Evolutionary conservation across 2,329 filamentous ascomycete species (phyloP), one percentile per base, ranked within the genome.

Genomic region (Aspergillus fructus): DNA sequence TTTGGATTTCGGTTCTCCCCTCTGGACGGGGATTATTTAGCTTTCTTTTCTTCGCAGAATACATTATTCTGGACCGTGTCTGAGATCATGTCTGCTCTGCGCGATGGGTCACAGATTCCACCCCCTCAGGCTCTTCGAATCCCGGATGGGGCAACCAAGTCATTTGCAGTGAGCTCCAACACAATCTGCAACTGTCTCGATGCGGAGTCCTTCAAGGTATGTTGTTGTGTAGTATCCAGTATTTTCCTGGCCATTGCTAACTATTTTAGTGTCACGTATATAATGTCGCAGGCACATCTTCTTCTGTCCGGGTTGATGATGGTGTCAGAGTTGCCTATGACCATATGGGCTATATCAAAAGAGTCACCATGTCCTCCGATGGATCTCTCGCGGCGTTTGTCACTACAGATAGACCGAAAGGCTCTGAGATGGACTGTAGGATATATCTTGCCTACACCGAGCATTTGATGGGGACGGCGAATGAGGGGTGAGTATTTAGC

Each of bases 391-490:
- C 53, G 5, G 61, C 61, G 2, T 63, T 63, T 39, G 21, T 53
- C 8, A 43, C 59, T 13, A 54, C 45, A 0, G 45, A 45, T 24
- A 45, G 15, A 2, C 50, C 58, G 3, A 42, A 30, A 17, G 39
- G 30, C 3, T 30, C 33, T 2, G 50, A 61, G 15, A 46, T 23
- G 21, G 41, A 56, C 27, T 45, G 53, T 5, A 40, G 27, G 21
- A 47, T 61, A 11, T 63, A 59, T 30, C 49, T 63, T 17, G 53
- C 51, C 17, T 55, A 58, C n/a, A 63, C 59, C 4, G 37, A 61
- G 15, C 51, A 59, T 21, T 47, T 63, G 12, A 39, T 63, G 4
- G 52, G 55, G 17, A 54, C 33, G 21, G 37, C 54, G 33, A 41
- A 53, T 19, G 56, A 56, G 27, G 56, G 49, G 61, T 63, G 15